Conservation (phyloP, 169 alveolate genomes). For the Plasmodium gallinaceum region DNA sequence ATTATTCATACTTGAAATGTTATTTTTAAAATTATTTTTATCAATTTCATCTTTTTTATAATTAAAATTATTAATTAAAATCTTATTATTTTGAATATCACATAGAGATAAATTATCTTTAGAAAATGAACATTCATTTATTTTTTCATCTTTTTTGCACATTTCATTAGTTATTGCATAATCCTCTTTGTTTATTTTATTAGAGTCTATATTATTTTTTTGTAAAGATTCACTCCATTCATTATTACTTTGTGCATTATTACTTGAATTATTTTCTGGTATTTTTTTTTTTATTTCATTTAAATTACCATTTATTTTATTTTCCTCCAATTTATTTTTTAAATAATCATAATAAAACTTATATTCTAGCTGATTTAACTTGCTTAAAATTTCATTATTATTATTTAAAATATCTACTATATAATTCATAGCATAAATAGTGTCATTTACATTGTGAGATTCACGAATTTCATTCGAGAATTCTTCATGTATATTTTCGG, state of each 20-base stretch:
- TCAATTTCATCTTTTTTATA: not conserved
- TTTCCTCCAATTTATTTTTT: conserved; percentile 18
- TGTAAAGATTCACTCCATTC: too few relatives aligned
- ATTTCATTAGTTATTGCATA: too few relatives aligned
- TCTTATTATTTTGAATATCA: too few relatives aligned
- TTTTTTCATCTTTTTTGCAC: too few relatives aligned
- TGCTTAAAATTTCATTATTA: conserved; percentile 68
- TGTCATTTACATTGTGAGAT: conserved; percentile 37
- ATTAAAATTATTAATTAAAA: not conserved
- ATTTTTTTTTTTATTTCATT: not conserved
- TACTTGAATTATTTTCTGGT: not conserved
- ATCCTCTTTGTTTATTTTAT: too few relatives aligned
- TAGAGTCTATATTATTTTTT: too few relatives aligned
- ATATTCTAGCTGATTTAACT: conserved; percentile 69
- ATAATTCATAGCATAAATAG: conserved; percentile 47
- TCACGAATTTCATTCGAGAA: conserved; percentile 19
- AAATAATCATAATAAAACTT: conserved; percentile 62
- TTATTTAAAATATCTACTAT: conserved; percentile 63
- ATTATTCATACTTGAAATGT: not conserved
- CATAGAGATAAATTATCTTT: too few relatives aligned
- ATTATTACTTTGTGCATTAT: not conserved
- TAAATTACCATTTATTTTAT: not conserved
- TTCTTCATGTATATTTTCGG: conserved; percentile 19
- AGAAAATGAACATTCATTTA: too few relatives aligned
- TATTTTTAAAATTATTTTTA: not conserved